Conservation (phyloP, 2,329 filamentous ascomycete species). For the Microdochium trichocladiopsis region DNA sequence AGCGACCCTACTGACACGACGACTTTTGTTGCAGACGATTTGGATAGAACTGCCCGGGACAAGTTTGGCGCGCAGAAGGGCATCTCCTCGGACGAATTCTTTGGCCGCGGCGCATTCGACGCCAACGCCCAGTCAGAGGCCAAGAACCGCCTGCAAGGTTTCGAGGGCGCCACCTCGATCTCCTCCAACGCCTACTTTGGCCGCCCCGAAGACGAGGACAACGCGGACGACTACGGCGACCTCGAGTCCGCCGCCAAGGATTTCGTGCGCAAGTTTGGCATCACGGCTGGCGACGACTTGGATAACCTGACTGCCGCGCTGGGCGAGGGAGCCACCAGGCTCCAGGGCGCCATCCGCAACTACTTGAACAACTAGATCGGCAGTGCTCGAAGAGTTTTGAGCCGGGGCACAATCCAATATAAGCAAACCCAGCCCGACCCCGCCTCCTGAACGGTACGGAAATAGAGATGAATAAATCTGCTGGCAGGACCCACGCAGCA, state of each 20-base stretch:
- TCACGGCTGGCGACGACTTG: conserved; percentile 91
- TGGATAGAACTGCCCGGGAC: conserved; percentile 72
- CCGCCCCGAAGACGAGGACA: conserved; percentile 73
- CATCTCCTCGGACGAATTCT: conserved; percentile 97
- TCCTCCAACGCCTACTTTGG: conserved; percentile 98
- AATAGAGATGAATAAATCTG: no score
- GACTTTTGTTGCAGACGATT: conserved; percentile 49
- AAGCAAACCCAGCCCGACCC: no score
- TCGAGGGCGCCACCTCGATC: conserved; percentile 87
- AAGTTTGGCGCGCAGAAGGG: conserved; percentile 93
- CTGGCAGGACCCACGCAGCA: no score
- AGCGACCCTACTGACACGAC: neutral
- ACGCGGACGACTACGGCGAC: conserved; percentile 76
- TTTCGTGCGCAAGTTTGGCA: conserved; percentile 89
- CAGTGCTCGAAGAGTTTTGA: no score
- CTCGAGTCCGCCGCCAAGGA: conserved; percentile 92
- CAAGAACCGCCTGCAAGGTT: conserved; percentile 79
- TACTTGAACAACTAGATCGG: conserved; percentile 51
- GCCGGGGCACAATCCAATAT: no score
- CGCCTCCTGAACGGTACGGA: no score
- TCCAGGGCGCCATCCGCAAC: conserved; percentile 68
- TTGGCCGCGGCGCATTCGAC: conserved; percentile 84
- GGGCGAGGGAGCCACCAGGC: conserved; percentile 75
- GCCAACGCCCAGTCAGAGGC: conserved; percentile 75
- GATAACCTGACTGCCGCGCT: conserved; percentile 81